A percentile compares a stretch with the other conserved stretches of the same genome.
Conservation (phyloP, 768 basidiomycete species). For the Mycena chlorophos region DNA sequence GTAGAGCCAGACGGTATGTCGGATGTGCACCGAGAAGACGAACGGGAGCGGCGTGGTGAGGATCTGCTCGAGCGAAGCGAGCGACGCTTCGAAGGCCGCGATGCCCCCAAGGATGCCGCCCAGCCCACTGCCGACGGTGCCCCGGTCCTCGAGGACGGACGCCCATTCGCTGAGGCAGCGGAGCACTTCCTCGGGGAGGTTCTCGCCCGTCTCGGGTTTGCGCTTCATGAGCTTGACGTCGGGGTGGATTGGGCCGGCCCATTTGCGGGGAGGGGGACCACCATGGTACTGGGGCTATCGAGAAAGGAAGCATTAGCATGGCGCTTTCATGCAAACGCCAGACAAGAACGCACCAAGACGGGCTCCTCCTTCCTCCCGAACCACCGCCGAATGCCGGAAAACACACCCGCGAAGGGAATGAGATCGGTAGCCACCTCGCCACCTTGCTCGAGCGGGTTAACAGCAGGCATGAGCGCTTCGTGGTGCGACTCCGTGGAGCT, state of each 20-base stretch:
- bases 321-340: too few relatives aligned
- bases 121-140: constrained; percentile 52
- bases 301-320: not conserved
- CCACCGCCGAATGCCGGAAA: constrained; percentile 24
- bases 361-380: constrained; percentile 22
- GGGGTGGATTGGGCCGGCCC: constrained; percentile 40
- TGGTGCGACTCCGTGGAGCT: constrained; percentile 30
- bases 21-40: constrained; percentile 65
- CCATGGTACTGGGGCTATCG: constrained; percentile 20
- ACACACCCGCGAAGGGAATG: constrained; percentile 40
- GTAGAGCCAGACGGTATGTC: constrained; percentile 70
- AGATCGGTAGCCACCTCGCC: constrained; percentile 37
- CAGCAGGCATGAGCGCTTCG: constrained; percentile 42
- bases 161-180: constrained; percentile 59
- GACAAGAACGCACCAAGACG: constrained; percentile 25
- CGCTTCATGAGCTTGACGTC: constrained; percentile 29
- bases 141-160: constrained; percentile 56
- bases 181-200: constrained; percentile 58
- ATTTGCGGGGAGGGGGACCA: constrained; percentile 26
- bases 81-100: constrained; percentile 53
- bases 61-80: constrained; percentile 58
- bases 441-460: constrained; percentile 29
- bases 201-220: constrained; percentile 41
- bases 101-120: constrained; percentile 45
- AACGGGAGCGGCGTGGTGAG: constrained; percentile 67